Evolutionary conservation across 345 rosid genomes (phyloP).

Genomic region (Erodium maritimum): DNA sequence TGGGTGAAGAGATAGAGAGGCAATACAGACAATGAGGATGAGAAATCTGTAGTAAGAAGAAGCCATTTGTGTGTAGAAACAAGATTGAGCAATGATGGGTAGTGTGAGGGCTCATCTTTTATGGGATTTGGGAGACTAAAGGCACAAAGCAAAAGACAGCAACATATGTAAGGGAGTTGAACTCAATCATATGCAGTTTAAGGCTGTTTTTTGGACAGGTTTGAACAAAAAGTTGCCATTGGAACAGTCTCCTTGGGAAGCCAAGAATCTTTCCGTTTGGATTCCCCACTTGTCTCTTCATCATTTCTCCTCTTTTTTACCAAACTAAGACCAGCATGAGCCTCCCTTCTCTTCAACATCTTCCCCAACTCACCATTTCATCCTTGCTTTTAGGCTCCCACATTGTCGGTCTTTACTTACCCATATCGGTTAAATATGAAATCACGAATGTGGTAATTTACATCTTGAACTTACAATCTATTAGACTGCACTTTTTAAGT

Average conservation of each 20-base stretch:
- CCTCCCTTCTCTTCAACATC: constrained; percentile 1
- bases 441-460: too few species aligned
- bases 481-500: too few species aligned
- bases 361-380: constrained; percentile 8
- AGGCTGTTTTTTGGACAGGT: constrained; percentile 57
- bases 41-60: constrained; percentile 13
- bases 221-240: constrained; percentile 60
- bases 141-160: not conserved
- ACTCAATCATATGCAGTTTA: constrained; percentile 26
- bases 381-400: not conserved
- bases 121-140: constrained; percentile 1
- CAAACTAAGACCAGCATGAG: not conserved
- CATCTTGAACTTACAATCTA: too few species aligned
- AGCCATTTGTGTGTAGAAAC: not conserved
- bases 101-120: not conserved
- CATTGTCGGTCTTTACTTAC: not conserved
- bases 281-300: constrained; percentile 22
- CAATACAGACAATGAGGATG: constrained; percentile 28
- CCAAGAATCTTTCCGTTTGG: constrained; percentile 43
- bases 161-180: constrained; percentile 24
- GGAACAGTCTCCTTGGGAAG: constrained; percentile 63
- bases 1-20: constrained; percentile 21
- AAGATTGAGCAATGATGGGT: not conserved
- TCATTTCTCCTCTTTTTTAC: constrained; percentile 4
- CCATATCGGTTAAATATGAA: not conserved